Evolutionary conservation across 306 rosid genomes (phyloP).

Genomic region (Mimosa bimucronata): DNA sequence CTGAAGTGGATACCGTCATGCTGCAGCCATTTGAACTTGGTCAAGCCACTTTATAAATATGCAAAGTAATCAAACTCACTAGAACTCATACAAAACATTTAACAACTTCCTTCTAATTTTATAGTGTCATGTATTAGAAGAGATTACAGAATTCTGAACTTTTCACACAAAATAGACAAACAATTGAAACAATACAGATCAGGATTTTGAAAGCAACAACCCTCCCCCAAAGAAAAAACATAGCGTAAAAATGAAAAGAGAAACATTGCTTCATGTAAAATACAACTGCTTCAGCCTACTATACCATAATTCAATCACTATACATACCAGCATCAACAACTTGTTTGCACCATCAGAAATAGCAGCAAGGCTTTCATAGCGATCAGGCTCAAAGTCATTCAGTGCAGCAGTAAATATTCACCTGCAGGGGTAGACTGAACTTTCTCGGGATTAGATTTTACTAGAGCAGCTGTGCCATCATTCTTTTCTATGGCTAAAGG

Average conservation of each 20-base stretch:
- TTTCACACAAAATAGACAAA: background rate
- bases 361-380: constrained; percentile 84
- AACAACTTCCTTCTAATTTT: background rate
- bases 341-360: constrained; percentile 89
- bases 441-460: constrained; percentile 59
- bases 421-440: constrained; percentile 77
- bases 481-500: constrained; percentile 56
- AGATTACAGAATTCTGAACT: background rate
- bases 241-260: background rate
- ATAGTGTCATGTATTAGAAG: background rate
- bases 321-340: constrained; percentile 84
- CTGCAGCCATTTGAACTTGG: constrained; percentile 9
- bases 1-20: background rate
- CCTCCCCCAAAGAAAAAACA: background rate
- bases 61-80: constrained; percentile 16
- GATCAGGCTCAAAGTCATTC: constrained; percentile 76
- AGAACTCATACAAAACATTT: constrained; percentile 1
- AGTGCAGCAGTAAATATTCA: constrained; percentile 80
- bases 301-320: background rate
- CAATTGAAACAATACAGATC: background rate
- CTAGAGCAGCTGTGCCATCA: constrained; percentile 70
- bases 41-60: constrained; percentile 16
- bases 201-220: constrained; percentile 19
- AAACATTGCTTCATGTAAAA: background rate
- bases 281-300: background rate